Percentiles rank a stretch among this genome's conserved stretches.
These are phyloP conservation scores for Opeltia flavorubescens DNA, from an alignment of 495 filamentous ascomycete genomes.

Conservation along the genomic window DNA sequence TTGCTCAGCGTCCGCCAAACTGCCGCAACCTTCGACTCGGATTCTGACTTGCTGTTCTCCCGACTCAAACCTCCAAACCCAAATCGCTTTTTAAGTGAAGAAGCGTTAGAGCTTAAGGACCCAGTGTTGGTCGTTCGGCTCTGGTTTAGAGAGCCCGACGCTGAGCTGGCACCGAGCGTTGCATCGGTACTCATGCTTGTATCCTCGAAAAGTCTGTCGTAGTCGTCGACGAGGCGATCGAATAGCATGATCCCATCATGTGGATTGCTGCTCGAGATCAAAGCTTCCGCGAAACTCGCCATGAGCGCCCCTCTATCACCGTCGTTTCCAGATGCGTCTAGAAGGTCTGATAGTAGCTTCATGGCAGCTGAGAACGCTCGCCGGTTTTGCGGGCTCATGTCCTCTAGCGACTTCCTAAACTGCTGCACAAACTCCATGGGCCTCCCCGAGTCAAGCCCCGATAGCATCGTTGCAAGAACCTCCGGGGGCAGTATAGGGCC, in stretches of 20 bases:
- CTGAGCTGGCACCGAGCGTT: constrained; percentile 3
- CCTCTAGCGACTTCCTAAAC: constrained; percentile 58
- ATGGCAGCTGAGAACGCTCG: constrained; percentile 75
- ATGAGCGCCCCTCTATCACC: constrained; percentile 84
- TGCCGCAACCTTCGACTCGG: constrained; percentile 56
- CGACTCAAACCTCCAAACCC: constrained; percentile 61
- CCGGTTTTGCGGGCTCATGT: constrained; percentile 85
- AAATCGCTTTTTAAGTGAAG: constrained; percentile 71
- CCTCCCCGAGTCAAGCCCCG: constrained; percentile 36
- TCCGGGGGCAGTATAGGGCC: constrained; percentile 59
- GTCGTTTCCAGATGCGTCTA: constrained; percentile 90
- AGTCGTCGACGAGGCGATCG: constrained; percentile 86
- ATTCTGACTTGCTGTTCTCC: constrained; percentile 59
- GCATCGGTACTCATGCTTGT: not conserved
- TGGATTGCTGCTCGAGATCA: constrained; percentile 63
- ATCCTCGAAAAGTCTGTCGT: constrained; percentile 73
- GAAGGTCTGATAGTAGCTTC: constrained; percentile 71
- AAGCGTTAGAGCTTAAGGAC: constrained; percentile 57
- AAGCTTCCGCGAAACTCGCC: constrained; percentile 76
- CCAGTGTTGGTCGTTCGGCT: constrained; percentile 35
- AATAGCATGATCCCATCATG: constrained; percentile 79
- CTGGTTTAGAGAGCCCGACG: constrained; percentile 33
- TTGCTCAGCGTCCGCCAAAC: constrained; percentile 88
- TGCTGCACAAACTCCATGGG: constrained; percentile 64
- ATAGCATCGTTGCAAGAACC: constrained; percentile 53